Evolutionary conservation across 164 flowering plant genomes (phyloP), one percentile per base, ranked within the genome.

Genomic region (Euptelea pleiosperma): DNA sequence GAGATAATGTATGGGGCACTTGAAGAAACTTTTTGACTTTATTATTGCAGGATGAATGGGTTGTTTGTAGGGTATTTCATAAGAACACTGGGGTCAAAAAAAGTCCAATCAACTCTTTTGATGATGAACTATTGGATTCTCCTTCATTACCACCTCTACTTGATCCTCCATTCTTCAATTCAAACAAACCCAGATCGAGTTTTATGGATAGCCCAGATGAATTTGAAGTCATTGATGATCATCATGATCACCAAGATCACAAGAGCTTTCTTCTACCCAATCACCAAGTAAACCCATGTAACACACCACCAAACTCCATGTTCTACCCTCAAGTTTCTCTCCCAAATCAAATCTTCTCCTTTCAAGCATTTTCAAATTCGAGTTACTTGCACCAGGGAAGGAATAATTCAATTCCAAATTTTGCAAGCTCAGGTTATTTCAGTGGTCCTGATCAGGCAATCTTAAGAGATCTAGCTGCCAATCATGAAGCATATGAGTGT

Each of bases 1-100:
- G 22, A 19, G 28, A 8, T 25, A 21, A 19, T n/a, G 35, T 36
- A 35, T 46, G 25, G 33, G 36, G 11, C 29, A 26, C 31, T 40
- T 33, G 10, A 33, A 51, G 31, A 31, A 19, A 34, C n/a, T n/a
- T 11, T 16, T 40, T 28, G 8, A 40, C 4, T 14, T 34, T 59
- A 3, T 40, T 53, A 2, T 55, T 50, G 60, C 79, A 83, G 85
- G 88, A 78, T 63, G 88, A 79, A 62, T 83, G 88, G 88, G 88
- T 74, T 5, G 88, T 83, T 0, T 70, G 80, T 60, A 72, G 80
- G 68, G 71, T 80, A 28, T 80, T 83, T 62, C 83, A 80, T 62
- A 83, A 83, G 73, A 81, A 28, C 66, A 55, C 69, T 19, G 82
- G 75, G 26, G 29, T 74, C 3, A 82, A 69, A 59, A 78, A 50